Base-by-base conservation (phyloP, 2,329 filamentous ascomycete genomes). In the Colletotrichum lindemuthianum region DNA sequence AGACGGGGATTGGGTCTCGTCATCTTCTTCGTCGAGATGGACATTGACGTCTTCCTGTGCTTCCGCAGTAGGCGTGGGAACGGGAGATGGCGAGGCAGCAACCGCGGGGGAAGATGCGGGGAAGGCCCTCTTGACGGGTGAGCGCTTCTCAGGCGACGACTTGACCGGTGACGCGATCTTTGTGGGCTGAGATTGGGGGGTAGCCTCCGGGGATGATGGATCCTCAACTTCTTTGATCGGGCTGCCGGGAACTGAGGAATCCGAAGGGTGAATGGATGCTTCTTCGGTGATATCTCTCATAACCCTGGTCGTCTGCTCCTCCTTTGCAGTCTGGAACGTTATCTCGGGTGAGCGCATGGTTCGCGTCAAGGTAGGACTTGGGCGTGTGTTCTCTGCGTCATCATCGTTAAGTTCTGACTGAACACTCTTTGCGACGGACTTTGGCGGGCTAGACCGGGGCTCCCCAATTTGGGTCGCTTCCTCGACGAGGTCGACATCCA, bases 1-100 rank as follows among this genome's bases (percentile, higher is more conserved):
- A 2, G 90, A 92, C 13, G 86, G 85, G 3, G 89, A 90, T 65
- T 83, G 81, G 24, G 78, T 78, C 66, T 86, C 86, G 6, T 63
- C 63, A 43, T 24, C 24, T 24, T 24, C 24, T 24, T 24, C 24
- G 24, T 86, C 84, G 50, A 75, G 72, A 13, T 75, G 71, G 36
- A 77, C 70, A n/a, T 71, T 66, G 16, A 63, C 53, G 40, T 65
- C 50, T n/a, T 60, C 59, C 10, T 67, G 65, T 10, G 49, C 44
- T 41, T 59, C 51, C 5, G 51, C 50, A 10, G 33, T 43, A 3
- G 56, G 59, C 32, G 53, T 51, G 8, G 59, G 56, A 32, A 55
- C 58, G n/a, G 52, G 47, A 3, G 41, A 37, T 6, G 59, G 63
- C 8, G 59, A 65, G 16, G n/a, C 40, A n/a, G 58, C 48, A 15